Evolutionary conservation across 371 early-diverging fungal species (phyloP).

Genomic region (Apophysomyces ossiformis): DNA sequence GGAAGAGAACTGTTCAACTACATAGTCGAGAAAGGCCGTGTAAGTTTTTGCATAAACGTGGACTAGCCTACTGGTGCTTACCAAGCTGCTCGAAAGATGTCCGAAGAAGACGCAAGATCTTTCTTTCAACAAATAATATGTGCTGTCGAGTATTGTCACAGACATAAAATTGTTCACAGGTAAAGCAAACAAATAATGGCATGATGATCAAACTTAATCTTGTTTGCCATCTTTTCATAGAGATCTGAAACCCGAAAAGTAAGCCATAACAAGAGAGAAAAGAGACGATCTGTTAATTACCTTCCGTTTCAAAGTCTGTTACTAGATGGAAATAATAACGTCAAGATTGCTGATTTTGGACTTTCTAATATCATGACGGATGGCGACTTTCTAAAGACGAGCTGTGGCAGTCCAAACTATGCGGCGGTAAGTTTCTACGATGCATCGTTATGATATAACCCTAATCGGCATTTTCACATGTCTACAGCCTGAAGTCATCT

Average conservation of each 20-base stretch:
- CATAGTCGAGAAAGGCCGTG: slow-evolving; percentile 92
- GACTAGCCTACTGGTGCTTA: neutral
- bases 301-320: slow-evolving; percentile 62
- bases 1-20: slow-evolving; percentile 96
- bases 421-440: slow-evolving; percentile 63
- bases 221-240: slow-evolving; percentile 44
- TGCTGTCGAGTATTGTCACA: slow-evolving; percentile 98
- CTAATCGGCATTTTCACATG: slow-evolving; percentile 2
- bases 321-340: slow-evolving; percentile 93
- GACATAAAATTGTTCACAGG: slow-evolving; percentile 97
- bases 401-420: slow-evolving; percentile 91
- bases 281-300: neutral
- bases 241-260: slow-evolving; percentile 86
- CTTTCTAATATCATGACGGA: slow-evolving; percentile 94
- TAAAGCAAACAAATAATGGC: slow-evolving; percentile 15
- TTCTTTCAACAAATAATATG: slow-evolving; percentile 98
- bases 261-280: slow-evolving; percentile 11
- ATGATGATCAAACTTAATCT: neutral
- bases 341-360: slow-evolving; percentile 98
- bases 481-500: slow-evolving; percentile 90
- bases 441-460: slow-evolving; percentile 10
- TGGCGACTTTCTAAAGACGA: slow-evolving; percentile 95
- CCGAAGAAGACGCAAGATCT: slow-evolving; percentile 87
- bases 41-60: slow-evolving; percentile 33
- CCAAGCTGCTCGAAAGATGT: slow-evolving; percentile 58